Evolutionary conservation across 176 grass and related monocot genomes (phyloP), one percentile per base, ranked within the genome.

Genomic region (Hordeum vulgare): DNA sequence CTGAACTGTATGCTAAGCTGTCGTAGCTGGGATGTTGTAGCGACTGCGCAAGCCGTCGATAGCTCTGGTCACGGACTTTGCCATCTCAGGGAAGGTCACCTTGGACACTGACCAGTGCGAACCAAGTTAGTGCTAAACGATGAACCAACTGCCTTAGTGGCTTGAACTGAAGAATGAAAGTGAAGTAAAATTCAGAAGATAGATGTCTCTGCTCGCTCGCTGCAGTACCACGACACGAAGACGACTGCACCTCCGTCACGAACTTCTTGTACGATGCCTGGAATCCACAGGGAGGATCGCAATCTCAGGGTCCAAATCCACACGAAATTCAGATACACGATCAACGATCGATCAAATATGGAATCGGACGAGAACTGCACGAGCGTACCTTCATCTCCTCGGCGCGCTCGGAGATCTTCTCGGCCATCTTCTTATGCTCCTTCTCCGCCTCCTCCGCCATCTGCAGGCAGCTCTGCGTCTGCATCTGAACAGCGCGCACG

Each of bases 241-340:
- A 87, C 15, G 91, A 76, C 75, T 90, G 88, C 79, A 86, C 78
- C 66, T 93, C 85, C 0, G 87, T 62, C 71, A 90, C 45, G 59
- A 90, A 61, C 74, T 85, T 81, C 85, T 84, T 89, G 79, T 93
- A 93, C 11, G 88, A 85, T 67, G 74, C 65, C 91, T 93, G 81
- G 41, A 40, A 65, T 71, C 8, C 9, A 58, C 35, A 12, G 28
- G 6, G 15, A 51, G 47, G 2, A 3, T 51, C 47, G 47, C 47
- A 51, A 51, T 51, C 0, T 51, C 47, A 51, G 47, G 47, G 15
- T 18, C 47, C 45, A 51, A 51, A 51, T 51, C 47, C 47, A 7
- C 15, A 51, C 47, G 47, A 51, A 51, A 51, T 18, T 51, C 47
- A 51, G 47, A 51, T 51, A n/a, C 29, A 11, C 24, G 15, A n/a